These are phyloP conservation scores for Blepharisma stoltei DNA, from an alignment of 73 alveolate genomes.

Conservation along the genomic window DNA sequence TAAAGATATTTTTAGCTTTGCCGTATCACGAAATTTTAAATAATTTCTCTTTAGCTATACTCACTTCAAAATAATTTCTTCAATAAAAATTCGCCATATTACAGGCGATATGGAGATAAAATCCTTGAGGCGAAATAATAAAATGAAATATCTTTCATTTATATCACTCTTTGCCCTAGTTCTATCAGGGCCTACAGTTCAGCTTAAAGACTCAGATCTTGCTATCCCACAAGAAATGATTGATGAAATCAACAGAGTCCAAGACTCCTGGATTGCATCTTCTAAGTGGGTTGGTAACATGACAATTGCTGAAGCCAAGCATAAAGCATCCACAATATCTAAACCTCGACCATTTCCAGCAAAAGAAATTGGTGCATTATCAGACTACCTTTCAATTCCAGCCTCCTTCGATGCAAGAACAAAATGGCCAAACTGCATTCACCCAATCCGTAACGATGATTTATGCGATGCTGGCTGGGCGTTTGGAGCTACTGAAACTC, in stretches of 20 bases:
- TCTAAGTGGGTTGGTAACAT: background rate
- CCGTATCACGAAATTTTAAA: too few species aligned
- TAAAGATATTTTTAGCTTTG: too few species aligned
- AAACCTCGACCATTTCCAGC: background rate
- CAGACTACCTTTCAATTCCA: constrained; percentile 5
- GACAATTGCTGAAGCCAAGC: background rate
- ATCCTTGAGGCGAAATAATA: too few species aligned
- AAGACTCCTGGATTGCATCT: background rate
- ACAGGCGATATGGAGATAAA: too few species aligned
- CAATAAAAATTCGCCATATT: too few species aligned
- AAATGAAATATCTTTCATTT: too few species aligned
- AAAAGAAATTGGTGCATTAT: background rate
- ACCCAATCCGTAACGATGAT: constrained; percentile 66
- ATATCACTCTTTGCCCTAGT: too few species aligned
- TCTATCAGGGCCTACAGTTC: background rate
- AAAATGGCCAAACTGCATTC: constrained; percentile 54
- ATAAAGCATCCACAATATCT: background rate
- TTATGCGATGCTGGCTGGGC: constrained; percentile 98
- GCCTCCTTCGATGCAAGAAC: constrained; percentile 49
- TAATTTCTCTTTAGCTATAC: too few species aligned
- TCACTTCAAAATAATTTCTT: too few species aligned
- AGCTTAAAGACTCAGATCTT: background rate
- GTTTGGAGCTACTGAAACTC: constrained; percentile 92
- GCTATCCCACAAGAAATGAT: background rate
- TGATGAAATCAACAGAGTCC: background rate